Evolutionary conservation across 1,284 basidiomycete species (phyloP).

Genomic region (Moniliophthora roreri): DNA sequence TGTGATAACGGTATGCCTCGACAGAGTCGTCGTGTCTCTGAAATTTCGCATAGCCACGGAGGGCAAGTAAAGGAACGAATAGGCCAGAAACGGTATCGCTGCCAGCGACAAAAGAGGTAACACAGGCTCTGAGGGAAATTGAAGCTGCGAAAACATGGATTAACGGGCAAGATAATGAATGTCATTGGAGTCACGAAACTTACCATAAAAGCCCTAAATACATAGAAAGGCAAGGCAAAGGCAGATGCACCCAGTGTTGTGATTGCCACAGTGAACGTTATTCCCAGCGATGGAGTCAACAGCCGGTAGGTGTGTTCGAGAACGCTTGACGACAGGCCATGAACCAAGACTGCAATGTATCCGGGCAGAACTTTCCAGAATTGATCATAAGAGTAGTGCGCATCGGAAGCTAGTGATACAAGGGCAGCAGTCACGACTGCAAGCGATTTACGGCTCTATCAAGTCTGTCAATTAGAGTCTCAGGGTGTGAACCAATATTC

Average conservation of each 20-base stretch:
- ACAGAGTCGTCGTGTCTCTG: slow-evolving; percentile 44
- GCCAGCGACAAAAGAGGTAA: slow-evolving; percentile 55
- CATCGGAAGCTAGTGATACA: slow-evolving; percentile 54
- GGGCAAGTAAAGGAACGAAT: slow-evolving; percentile 54
- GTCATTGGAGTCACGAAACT: too few species aligned
- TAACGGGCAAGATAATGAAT: too few species aligned
- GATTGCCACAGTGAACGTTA: slow-evolving; percentile 49
- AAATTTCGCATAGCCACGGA: slow-evolving; percentile 52
- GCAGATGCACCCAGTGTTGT: slow-evolving; percentile 62
- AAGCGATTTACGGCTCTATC: slow-evolving; percentile 45
- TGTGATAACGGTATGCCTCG: slow-evolving; percentile 54
- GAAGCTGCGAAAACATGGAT: slow-evolving; percentile 11
- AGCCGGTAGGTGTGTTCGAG: slow-evolving; percentile 61
- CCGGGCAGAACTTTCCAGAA: slow-evolving; percentile 52
- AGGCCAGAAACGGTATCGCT: slow-evolving; percentile 59
- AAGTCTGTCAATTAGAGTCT: background rate
- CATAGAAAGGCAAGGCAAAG: slow-evolving; percentile 62
- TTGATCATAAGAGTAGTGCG: slow-evolving; percentile 44
- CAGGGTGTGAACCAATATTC: slow-evolving; percentile 17
- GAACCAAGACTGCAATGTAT: slow-evolving; percentile 60
- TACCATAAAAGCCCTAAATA: slow-evolving; percentile 58
- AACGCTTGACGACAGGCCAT: slow-evolving; percentile 57
- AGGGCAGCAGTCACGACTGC: slow-evolving; percentile 44
- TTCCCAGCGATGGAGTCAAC: slow-evolving; percentile 55
- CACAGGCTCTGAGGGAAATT: slow-evolving; percentile 36